These are phyloP conservation scores for Geotrichum siamense DNA, from an alignment of 1,139 yeast genomes.

Conservation along the genomic window DNA sequence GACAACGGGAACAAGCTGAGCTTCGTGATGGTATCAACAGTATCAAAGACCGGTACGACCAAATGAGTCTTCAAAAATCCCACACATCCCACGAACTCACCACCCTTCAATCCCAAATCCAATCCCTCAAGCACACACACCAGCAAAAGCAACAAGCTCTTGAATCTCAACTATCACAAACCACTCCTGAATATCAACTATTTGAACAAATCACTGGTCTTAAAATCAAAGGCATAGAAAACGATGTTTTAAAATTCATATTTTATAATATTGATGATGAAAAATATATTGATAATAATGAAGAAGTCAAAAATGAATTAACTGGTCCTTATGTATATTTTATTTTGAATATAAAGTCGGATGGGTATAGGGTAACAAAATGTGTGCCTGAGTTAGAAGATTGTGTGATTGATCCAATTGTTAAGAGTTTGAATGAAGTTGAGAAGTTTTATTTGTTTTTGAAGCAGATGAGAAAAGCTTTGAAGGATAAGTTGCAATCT, in stretches of 20 bases:
- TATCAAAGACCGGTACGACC: slow-evolving; percentile 23
- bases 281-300: slow-evolving; percentile 27
- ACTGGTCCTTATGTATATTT: too few species aligned
- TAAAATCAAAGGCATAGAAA: slow-evolving; percentile 27
- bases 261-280: slow-evolving; percentile 28
- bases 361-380: slow-evolving; percentile 25
- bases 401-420: slow-evolving; percentile 17
- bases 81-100: slow-evolving; percentile 20
- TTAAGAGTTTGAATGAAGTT: slow-evolving; percentile 21
- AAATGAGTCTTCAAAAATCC: slow-evolving; percentile 21
- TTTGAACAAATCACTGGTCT: slow-evolving; percentile 32
- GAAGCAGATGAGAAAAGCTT: slow-evolving; percentile 20
- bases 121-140: slow-evolving; percentile 17
- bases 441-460: slow-evolving; percentile 24
- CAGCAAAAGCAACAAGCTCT: slow-evolving; percentile 18
- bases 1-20: slow-evolving; percentile 25
- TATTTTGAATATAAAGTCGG: too few species aligned
- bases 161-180: slow-evolving; percentile 24
- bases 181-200: slow-evolving; percentile 28
- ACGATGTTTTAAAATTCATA: slow-evolving; percentile 28
- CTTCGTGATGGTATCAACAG: slow-evolving; percentile 22
- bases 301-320: too few species aligned
- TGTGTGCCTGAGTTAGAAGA: slow-evolving; percentile 20
- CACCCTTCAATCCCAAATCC: slow-evolving; percentile 18
- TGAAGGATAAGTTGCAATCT: slow-evolving; percentile 6